Evolutionary conservation across 257 asterid species (phyloP).

Genomic region (Forsythia viridissima): DNA sequence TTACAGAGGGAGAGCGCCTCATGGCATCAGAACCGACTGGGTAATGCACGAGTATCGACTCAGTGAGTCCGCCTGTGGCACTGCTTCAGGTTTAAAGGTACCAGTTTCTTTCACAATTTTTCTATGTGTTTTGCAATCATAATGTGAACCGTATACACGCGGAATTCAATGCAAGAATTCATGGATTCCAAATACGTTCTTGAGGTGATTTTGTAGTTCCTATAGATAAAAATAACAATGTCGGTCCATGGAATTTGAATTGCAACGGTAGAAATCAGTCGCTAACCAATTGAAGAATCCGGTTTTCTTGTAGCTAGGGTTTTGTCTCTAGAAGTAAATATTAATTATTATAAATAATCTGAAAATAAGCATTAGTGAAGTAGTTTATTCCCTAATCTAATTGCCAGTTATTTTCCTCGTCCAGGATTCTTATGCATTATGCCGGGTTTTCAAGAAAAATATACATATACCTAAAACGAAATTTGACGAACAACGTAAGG

Average conservation of each 20-base stretch:
- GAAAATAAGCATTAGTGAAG: background rate
- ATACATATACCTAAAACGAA: constrained; percentile 28
- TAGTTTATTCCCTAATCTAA: too few species aligned
- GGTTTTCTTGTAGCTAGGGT: background rate
- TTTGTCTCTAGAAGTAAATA: background rate
- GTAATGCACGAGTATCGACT: constrained; percentile 80
- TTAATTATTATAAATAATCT: background rate
- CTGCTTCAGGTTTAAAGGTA: constrained; percentile 45
- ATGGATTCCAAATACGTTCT: too few species aligned
- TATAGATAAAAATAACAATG: too few species aligned
- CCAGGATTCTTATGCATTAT: constrained; percentile 65
- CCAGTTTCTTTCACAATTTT: background rate
- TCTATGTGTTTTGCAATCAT: background rate
- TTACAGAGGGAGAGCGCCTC: constrained; percentile 75
- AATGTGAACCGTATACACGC: too few species aligned
- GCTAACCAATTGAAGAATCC: background rate
- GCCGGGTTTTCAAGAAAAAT: constrained; percentile 69
- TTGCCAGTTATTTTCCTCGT: background rate
- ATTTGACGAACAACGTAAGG: background rate
- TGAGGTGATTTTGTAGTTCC: too few species aligned
- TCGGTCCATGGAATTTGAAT: background rate
- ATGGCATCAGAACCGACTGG: constrained; percentile 65
- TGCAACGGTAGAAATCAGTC: background rate
- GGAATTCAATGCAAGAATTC: too few species aligned
- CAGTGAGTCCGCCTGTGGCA: constrained; percentile 24